These are phyloP conservation scores for Trichophyton rubrum DNA, from an alignment of 2,329 filamentous ascomycete species.

Conservation along the genomic window DNA sequence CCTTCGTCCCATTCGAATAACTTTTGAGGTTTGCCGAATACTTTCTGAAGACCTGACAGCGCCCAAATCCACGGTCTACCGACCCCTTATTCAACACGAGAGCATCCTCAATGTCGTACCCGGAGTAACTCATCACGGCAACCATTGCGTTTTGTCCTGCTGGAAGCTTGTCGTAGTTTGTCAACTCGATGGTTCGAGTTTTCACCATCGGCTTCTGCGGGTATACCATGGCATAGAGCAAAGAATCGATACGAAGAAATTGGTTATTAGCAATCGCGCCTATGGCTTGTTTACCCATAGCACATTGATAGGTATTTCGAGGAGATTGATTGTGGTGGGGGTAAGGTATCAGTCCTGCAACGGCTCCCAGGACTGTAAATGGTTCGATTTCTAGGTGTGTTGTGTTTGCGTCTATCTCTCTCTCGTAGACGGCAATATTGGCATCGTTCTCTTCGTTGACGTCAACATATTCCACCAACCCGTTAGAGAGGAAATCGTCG, in stretches of 20 bases:
- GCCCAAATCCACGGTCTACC: slow-evolving; percentile 84
- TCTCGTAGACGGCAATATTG: slow-evolving; percentile 80
- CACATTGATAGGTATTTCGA: slow-evolving; percentile 96
- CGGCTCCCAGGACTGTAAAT: slow-evolving; percentile 89
- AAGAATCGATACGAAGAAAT: slow-evolving; percentile 89
- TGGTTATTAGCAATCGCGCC: slow-evolving; percentile 97
- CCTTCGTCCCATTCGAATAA: slow-evolving; percentile 66
- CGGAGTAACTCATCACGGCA: slow-evolving; percentile 98
- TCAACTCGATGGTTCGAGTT: slow-evolving; percentile 88
- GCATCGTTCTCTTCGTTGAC: slow-evolving; percentile 98
- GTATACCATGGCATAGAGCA: slow-evolving; percentile 94
- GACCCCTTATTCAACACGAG: slow-evolving; percentile 94
- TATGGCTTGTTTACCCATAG: slow-evolving; percentile 99
- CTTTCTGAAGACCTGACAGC: slow-evolving; percentile 97
- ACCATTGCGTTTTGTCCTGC: slow-evolving; percentile 95
- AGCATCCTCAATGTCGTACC: slow-evolving; percentile 98
- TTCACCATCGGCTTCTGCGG: slow-evolving; percentile 97
- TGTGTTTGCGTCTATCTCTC: slow-evolving; percentile 66
- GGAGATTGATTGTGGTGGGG: slow-evolving; percentile 98
- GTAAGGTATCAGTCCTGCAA: slow-evolving; percentile 92
- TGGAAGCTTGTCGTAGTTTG: slow-evolving; percentile 93
- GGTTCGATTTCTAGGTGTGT: slow-evolving; percentile 97
- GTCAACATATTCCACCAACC: slow-evolving; percentile 90
- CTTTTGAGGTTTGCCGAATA: slow-evolving; percentile 74
- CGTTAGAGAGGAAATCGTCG: slow-evolving; percentile 82